Evolutionary conservation across 257 asterid genomes (phyloP).

Genomic region (Capsicum chinense): DNA sequence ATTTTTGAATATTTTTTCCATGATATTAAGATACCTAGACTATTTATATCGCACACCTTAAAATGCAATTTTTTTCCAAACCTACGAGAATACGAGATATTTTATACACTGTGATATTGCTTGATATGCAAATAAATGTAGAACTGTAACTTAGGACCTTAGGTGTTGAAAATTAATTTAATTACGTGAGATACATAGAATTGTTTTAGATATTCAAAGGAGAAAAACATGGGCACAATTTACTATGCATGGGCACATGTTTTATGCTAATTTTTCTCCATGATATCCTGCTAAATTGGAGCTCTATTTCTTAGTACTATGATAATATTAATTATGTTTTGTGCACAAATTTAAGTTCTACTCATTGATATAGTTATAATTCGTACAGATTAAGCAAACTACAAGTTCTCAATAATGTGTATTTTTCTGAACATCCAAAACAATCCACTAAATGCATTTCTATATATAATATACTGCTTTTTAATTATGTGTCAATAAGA

Average conservation of each 20-base stretch:
- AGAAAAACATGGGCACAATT: conserved; percentile 7
- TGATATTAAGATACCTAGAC: too few species aligned
- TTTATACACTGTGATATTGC: neutral
- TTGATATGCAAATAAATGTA: neutral
- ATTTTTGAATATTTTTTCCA: too few species aligned
- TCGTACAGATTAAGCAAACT: too few species aligned
- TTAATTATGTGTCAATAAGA: too few species aligned
- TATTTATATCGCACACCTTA: neutral
- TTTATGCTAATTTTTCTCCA: neutral
- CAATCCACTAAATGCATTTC: too few species aligned
- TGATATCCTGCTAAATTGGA: neutral
- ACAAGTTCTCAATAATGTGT: too few species aligned
- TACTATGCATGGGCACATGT: conserved; percentile 13
- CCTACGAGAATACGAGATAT: neutral
- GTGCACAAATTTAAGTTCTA: too few species aligned
- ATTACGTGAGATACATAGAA: neutral
- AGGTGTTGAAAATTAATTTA: conserved; percentile 11
- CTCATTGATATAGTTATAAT: too few species aligned
- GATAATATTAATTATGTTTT: too few species aligned
- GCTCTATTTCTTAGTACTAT: neutral
- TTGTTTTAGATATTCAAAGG: neutral
- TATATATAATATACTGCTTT: too few species aligned
- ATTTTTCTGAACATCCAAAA: too few species aligned
- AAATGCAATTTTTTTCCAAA: rapidly evolving
- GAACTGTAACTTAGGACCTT: conserved; percentile 13